A percentile compares a stretch with the other conserved stretches of the same genome.
These are phyloP conservation scores for Podospora bellae-mahoneyi DNA, from an alignment of 495 filamentous ascomycete genomes.

Conservation along the genomic window DNA sequence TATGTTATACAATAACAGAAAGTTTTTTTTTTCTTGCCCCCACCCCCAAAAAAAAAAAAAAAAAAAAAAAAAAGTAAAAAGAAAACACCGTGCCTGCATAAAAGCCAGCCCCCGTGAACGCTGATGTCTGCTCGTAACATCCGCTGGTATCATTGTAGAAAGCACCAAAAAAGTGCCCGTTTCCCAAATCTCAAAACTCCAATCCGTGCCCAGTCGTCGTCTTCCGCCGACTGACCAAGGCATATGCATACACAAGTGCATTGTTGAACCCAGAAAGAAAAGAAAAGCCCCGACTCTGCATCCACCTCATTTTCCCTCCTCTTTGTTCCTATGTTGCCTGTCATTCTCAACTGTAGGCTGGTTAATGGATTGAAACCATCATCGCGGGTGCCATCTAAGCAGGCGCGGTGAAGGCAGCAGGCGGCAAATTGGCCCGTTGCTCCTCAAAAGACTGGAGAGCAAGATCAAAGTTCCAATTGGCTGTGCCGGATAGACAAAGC, in stretches of 20 bases:
- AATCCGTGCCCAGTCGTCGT: background rate
- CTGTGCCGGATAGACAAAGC: slow-evolving; percentile 60
- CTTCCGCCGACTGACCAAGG: background rate
- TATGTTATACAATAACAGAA: background rate
- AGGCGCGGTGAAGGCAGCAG: slow-evolving; percentile 35
- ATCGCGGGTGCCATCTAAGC: slow-evolving; percentile 10
- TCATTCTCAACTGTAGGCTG: background rate
- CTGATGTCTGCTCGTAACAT: background rate
- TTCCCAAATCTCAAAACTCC: background rate
- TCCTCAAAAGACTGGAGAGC: slow-evolving; percentile 66
- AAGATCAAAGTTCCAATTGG: slow-evolving; percentile 68
- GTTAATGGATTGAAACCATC: background rate
- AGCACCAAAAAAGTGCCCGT: background rate
- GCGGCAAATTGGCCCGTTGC: slow-evolving; percentile 43
- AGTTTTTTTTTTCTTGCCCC: background rate
- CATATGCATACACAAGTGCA: background rate
- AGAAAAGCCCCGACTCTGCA: background rate
- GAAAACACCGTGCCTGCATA: background rate
- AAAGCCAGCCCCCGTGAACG: background rate
- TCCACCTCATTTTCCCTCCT: background rate
- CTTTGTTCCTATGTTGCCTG: background rate
- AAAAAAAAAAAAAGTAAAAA: slow-evolving; percentile 4
- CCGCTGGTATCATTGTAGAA: slow-evolving; percentile 11
- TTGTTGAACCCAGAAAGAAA: background rate
- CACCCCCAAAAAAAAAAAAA: background rate